phyloP scores from a whole-genome alignment of 2,329 filamentous ascomycete genomes.

The Aspergillus pseudoterreus region DNA sequence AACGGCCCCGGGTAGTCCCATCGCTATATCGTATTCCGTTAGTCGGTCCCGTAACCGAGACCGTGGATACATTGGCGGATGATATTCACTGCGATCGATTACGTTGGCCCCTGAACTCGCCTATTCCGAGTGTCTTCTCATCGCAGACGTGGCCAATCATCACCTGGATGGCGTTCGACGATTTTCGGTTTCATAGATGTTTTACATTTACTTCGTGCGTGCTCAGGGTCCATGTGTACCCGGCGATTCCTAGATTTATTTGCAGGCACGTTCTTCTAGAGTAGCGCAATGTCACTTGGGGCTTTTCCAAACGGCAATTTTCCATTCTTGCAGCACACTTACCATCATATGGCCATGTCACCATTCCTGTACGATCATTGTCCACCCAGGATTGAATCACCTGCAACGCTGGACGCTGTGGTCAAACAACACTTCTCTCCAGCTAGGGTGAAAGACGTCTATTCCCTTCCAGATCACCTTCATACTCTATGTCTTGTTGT shows the following conservation, averaged over 20 bases:
- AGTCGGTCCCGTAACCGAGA: neutral
- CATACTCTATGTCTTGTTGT: slow-evolving; percentile 33
- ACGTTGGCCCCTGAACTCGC: neutral
- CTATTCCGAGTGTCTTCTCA: neutral
- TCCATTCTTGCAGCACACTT: neutral
- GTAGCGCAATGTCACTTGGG: too few relatives aligned
- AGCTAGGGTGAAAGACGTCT: slow-evolving; percentile 25
- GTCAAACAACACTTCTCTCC: slow-evolving; percentile 31
- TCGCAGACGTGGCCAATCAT: neutral
- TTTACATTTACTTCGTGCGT: neutral
- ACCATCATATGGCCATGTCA: slow-evolving; percentile 9
- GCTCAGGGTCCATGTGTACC: neutral
- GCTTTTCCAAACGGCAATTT: too few relatives aligned
- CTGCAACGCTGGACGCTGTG: slow-evolving; percentile 24
- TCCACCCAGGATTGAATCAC: slow-evolving; percentile 13
- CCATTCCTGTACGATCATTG: slow-evolving; percentile 7
- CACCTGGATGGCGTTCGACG: neutral
- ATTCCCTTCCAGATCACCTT: slow-evolving; percentile 27
- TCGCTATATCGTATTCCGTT: neutral
- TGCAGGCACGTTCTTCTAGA: too few relatives aligned
- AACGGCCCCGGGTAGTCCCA: neutral
- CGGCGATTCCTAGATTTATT: neutral
- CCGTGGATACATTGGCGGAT: neutral
- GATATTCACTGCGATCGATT: neutral
- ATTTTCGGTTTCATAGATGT: neutral